Conservation (phyloP, 495 filamentous ascomycete species). For the Neurospora tetraspora region DNA sequence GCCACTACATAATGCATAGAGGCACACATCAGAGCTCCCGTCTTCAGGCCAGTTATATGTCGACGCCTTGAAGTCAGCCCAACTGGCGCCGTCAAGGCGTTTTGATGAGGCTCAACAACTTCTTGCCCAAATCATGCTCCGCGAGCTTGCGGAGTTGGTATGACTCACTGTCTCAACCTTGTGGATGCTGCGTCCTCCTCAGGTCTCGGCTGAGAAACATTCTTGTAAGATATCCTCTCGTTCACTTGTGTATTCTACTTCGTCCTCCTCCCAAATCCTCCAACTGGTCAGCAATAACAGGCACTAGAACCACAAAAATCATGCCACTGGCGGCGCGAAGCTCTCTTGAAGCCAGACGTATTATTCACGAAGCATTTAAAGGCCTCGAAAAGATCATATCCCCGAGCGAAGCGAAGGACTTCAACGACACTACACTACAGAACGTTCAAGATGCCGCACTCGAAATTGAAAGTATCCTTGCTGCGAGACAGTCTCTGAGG, state of each 20-base stretch:
- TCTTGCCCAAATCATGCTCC: not conserved
- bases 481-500: conserved; percentile 22
- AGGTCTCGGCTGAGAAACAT: too few relatives aligned
- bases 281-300: not conserved
- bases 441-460: conserved; percentile 25
- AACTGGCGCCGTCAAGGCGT: not conserved
- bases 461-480: conserved; percentile 28
- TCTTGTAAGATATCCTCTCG: too few relatives aligned
- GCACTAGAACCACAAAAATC: not conserved
- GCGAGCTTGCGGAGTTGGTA: too few relatives aligned
- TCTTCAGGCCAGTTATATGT: not conserved
- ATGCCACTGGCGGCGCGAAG: conserved; percentile 3
- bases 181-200: too few relatives aligned
- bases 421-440: conserved; percentile 24
- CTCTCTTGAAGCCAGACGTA: conserved; percentile 3
- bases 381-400: conserved; percentile 20
- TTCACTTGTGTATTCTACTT: not conserved
- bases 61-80: not conserved
- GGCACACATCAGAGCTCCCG: too few relatives aligned
- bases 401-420: conserved; percentile 16
- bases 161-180: not conserved
- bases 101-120: not conserved
- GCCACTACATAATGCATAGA: too few relatives aligned
- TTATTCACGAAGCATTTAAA: conserved; percentile 19
- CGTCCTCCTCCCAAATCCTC: not conserved